Evolutionary conservation across 2,329 filamentous ascomycete genomes (phyloP).

Genomic region (Aspergillus transmontanensis): DNA sequence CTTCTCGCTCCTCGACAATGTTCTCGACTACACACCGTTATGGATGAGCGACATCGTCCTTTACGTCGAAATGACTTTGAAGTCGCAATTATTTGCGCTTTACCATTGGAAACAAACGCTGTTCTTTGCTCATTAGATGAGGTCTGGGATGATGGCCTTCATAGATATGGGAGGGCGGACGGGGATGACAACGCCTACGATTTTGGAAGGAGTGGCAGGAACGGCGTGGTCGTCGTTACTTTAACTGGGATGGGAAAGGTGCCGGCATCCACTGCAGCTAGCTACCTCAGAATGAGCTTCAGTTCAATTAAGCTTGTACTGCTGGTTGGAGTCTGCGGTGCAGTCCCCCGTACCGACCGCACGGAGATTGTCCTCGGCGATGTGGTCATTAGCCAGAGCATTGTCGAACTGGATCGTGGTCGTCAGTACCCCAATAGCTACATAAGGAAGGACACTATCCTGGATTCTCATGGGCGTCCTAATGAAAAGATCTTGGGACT

Average conservation of each 20-base stretch:
- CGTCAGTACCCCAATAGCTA: conserved; percentile 22
- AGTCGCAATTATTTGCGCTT: not conserved
- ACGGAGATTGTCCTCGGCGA: conserved; percentile 20
- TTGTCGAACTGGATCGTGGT: conserved; percentile 30
- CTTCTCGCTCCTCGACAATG: not conserved
- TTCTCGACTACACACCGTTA: not conserved
- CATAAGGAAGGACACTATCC: conserved; percentile 24
- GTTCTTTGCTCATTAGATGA: not conserved
- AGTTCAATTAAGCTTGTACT: conserved; percentile 3
- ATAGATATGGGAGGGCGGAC: conserved; percentile 5
- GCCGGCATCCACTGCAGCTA: not conserved
- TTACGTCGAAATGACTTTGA: not conserved
- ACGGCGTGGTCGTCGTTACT: conserved; percentile 6
- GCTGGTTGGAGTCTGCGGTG: conserved; percentile 11
- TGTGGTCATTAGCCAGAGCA: conserved; percentile 25
- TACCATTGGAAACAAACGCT: not conserved
- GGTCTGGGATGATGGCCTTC: not conserved
- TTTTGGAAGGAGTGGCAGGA: not conserved
- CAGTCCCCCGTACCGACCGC: not conserved
- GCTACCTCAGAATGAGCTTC: not conserved
- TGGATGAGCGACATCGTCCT: not conserved
- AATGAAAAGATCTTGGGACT: conserved; percentile 32
- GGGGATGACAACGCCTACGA: conserved; percentile 9
- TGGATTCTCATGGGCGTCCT: conserved; percentile 30
- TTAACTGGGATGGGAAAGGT: conserved; percentile 1